Percentiles rank a stretch among this genome's conserved stretches.
Conservation (phyloP, 2,329 filamentous ascomycete genomes). For the Leptographium flavum region DNA sequence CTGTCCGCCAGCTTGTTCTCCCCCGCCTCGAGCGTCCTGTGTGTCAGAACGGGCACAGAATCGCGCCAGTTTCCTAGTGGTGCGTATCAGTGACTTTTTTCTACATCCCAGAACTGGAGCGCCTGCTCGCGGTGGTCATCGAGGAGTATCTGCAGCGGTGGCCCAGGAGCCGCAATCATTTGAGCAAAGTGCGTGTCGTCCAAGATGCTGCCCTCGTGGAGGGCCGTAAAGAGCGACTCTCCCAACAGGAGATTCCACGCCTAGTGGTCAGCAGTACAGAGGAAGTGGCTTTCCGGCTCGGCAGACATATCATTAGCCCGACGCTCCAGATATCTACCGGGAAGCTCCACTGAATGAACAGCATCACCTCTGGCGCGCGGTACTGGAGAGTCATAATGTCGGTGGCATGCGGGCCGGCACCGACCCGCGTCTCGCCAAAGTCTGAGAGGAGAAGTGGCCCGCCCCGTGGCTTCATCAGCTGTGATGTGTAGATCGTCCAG, state of each 20-base stretch:
- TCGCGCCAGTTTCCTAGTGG: too few species aligned
- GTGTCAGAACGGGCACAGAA: too few species aligned
- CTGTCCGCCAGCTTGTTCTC: too few species aligned
- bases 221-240: not conserved
- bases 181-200: not conserved
- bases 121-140: not conserved
- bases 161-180: not conserved
- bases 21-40: too few species aligned
- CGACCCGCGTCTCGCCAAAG: not conserved
- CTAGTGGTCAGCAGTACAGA: not conserved
- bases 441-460: not conserved
- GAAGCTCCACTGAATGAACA: conserved; percentile 1
- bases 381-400: not conserved
- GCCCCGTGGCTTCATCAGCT: not conserved
- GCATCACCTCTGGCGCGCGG: not conserved
- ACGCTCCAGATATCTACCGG: conserved; percentile 1
- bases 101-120: not conserved
- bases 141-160: not conserved
- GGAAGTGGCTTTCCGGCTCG: not conserved
- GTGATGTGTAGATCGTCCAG: not conserved
- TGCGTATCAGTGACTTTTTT: too few species aligned
- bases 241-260: not conserved
- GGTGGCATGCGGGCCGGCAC: not conserved
- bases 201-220: not conserved
- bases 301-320: not conserved